phyloP scores from a whole-genome alignment of 208 protist genomes.

The Wallacemonas sp. region DNA sequence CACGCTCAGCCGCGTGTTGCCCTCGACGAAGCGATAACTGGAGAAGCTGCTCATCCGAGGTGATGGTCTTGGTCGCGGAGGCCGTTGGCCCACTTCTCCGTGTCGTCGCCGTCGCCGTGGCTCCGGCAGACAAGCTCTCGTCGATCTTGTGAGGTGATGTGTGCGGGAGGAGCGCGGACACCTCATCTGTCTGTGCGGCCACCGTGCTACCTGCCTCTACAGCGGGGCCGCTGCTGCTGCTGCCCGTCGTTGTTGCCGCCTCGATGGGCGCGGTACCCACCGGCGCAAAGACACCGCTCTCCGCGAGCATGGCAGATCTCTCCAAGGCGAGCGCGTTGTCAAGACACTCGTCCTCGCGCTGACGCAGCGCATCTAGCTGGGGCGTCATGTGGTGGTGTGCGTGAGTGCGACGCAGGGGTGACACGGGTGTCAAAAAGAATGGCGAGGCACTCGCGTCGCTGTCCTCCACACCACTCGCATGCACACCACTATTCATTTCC shows the following conservation, averaged over 20 bases:
- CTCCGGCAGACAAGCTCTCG: too few relatives aligned
- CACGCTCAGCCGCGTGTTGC: conserved; percentile 25
- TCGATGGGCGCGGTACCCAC: background rate
- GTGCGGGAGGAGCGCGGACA: too few relatives aligned
- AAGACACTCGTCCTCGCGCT: conserved; percentile 16
- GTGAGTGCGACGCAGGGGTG: background rate
- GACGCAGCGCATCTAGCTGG: background rate
- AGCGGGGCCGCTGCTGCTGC: too few relatives aligned
- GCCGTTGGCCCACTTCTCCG: background rate
- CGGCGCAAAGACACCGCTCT: conserved; percentile 4
- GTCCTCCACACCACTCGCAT: background rate
- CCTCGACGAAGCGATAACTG: conserved; percentile 31
- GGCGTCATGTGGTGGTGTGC: background rate
- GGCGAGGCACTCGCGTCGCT: background rate
- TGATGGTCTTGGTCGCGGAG: conserved; percentile 14
- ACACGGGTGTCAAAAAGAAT: background rate
- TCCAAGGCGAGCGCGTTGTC: conserved; percentile 20
- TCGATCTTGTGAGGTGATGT: too few relatives aligned
- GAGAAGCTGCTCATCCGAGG: conserved; percentile 42
- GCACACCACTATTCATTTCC: too few relatives aligned
- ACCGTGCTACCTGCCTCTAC: too few relatives aligned
- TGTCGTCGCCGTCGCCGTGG: too few relatives aligned
- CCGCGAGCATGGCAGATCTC: conserved; percentile 10
- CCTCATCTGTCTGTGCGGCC: background rate
- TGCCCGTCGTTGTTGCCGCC: background rate